phyloP scores from a whole-genome alignment of 139 green algal genomes.

The Volvox africanus region DNA sequence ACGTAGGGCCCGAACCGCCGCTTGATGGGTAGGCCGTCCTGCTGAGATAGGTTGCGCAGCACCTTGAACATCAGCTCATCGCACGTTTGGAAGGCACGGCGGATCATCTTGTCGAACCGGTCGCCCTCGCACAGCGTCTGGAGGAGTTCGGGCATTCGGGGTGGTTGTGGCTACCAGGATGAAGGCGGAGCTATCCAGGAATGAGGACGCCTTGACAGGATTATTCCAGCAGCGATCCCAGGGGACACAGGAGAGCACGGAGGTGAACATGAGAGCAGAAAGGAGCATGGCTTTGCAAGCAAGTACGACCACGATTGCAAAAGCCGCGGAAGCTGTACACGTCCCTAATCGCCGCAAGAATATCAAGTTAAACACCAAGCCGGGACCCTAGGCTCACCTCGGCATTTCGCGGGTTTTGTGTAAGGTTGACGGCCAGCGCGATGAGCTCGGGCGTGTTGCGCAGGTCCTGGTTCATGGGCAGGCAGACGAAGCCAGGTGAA shows the following conservation, averaged over 20 bases:
- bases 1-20: conserved; percentile 76
- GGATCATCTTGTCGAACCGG: conserved; percentile 77
- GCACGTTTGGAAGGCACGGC: conserved; percentile 63
- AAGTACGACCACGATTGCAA: too few species aligned
- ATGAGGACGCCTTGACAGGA: too few species aligned
- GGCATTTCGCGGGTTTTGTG: conserved; percentile 77
- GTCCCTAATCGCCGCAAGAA: neutral
- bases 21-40: conserved; percentile 67
- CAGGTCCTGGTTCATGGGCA: conserved; percentile 61
- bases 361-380: neutral
- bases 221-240: too few species aligned
- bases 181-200: too few species aligned
- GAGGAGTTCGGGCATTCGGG: too few species aligned
- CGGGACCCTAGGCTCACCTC: conserved; percentile 64
- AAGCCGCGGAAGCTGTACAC: neutral
- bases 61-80: conserved; percentile 91
- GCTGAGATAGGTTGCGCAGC: conserved; percentile 69
- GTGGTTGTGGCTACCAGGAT: too few species aligned
- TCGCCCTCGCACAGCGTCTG: conserved; percentile 75
- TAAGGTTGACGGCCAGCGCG: conserved; percentile 88
- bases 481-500: too few species aligned
- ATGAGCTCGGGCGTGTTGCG: conserved; percentile 83
- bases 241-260: too few species aligned
- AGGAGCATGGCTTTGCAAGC: too few species aligned
- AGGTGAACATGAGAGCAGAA: too few species aligned